Conservation (phyloP, 768 basidiomycete genomes). For the Cubamyces sp. region DNA sequence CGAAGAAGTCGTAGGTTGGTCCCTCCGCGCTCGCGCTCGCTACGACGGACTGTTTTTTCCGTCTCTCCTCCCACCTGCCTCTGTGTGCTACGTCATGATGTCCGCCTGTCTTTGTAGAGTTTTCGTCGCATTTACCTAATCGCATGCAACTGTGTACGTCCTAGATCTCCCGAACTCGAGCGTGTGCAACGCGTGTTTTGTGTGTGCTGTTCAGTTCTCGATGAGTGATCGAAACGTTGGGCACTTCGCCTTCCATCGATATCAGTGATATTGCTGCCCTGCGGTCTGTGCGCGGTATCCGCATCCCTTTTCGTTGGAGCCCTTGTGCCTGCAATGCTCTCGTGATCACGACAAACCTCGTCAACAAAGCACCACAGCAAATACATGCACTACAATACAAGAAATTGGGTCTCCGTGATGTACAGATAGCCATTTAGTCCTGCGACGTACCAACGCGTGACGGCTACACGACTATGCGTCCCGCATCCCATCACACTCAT, state of each 20-base stretch:
- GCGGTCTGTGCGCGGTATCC: neutral
- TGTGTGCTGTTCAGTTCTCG: neutral
- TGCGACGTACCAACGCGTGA: neutral
- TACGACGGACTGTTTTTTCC: constrained; percentile 28
- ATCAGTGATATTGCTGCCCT: neutral
- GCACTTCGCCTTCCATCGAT: neutral
- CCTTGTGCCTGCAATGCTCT: too few species aligned
- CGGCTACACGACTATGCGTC: too few species aligned
- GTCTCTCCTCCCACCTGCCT: constrained; percentile 32
- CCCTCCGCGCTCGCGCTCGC: constrained; percentile 40
- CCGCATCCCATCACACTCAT: neutral
- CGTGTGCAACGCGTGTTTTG: neutral
- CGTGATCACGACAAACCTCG: too few species aligned
- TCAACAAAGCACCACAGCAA: constrained; percentile 8
- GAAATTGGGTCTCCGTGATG: constrained; percentile 3
- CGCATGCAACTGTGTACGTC: constrained; percentile 25
- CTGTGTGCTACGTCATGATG: constrained; percentile 20
- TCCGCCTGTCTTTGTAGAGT: constrained; percentile 19
- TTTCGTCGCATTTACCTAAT: constrained; percentile 25
- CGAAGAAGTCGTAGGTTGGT: constrained; percentile 68
- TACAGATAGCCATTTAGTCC: constrained; percentile 1
- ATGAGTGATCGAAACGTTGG: neutral
- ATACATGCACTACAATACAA: constrained; percentile 20
- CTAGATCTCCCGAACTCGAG: neutral
- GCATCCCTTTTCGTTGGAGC: too few species aligned